phyloP scores from a whole-genome alignment of 805 yeast genomes.

The Starmerella floricola region DNA sequence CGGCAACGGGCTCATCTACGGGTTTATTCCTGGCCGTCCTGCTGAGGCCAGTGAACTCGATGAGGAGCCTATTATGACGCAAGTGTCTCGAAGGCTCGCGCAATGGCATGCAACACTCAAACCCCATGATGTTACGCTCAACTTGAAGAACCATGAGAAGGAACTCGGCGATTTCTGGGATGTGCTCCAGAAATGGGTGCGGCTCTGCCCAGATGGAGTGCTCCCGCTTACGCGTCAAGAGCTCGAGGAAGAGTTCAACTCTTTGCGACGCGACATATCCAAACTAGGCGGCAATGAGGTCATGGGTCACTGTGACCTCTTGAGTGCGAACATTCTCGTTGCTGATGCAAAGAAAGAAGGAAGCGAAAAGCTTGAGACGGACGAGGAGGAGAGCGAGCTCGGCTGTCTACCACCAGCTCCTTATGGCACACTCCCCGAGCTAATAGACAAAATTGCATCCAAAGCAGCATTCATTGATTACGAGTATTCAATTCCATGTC shows the following conservation, averaged over 20 bases:
- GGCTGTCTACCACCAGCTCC: slow-evolving; percentile 11
- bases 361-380: background rate
- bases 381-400: background rate
- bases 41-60: slow-evolving; percentile 44
- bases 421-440: background rate
- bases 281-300: slow-evolving; percentile 41
- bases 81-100: slow-evolving; percentile 55
- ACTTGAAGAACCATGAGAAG: background rate
- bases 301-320: slow-evolving; percentile 57
- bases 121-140: slow-evolving; percentile 13
- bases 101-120: slow-evolving; percentile 50
- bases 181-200: slow-evolving; percentile 50
- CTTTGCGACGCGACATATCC: slow-evolving; percentile 38
- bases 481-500: slow-evolving; percentile 61
- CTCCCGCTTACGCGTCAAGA: slow-evolving; percentile 31
- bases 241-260: slow-evolving; percentile 40
- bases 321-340: slow-evolving; percentile 61
- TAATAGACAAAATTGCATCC: background rate
- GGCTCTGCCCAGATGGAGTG: slow-evolving; percentile 41
- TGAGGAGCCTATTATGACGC: slow-evolving; percentile 37
- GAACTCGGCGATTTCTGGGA: slow-evolving; percentile 42
- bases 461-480: slow-evolving; percentile 51
- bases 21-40: slow-evolving; percentile 53
- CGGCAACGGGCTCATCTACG: slow-evolving; percentile 61
- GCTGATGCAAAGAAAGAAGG: slow-evolving; percentile 32